Percentiles rank a stretch among this genome's conserved stretches.
phyloP scores from a whole-genome alignment of 768 basidiomycete genomes.

The Tricholoma sp. region DNA sequence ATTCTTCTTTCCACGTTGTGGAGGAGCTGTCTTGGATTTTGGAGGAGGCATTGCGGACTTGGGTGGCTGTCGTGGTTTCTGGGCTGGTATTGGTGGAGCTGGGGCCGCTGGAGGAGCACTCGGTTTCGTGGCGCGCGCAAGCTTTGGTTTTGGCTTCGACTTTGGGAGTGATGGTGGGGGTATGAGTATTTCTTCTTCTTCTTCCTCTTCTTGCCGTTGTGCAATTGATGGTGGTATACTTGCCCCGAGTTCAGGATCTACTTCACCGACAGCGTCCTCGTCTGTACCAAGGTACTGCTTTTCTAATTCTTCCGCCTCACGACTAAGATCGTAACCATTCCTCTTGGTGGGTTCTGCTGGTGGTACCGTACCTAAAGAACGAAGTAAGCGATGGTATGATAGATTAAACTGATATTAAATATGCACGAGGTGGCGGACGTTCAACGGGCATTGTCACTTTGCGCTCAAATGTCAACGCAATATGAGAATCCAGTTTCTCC shows the following conservation, averaged over 20 bases:
- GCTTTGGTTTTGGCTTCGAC: slow-evolving; percentile 30
- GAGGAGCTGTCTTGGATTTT: slow-evolving; percentile 7
- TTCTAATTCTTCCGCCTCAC: slow-evolving; percentile 21
- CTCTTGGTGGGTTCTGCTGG: slow-evolving; percentile 10
- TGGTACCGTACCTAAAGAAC: slow-evolving; percentile 17
- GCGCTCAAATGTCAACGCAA: slow-evolving; percentile 49
- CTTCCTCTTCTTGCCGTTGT: slow-evolving; percentile 29
- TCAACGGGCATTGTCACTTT: slow-evolving; percentile 28
- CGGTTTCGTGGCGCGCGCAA: slow-evolving; percentile 24
- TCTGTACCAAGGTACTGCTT: slow-evolving; percentile 21
- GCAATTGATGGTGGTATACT: slow-evolving; percentile 26
- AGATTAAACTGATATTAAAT: slow-evolving; percentile 2
- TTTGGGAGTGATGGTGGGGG: slow-evolving; percentile 27
- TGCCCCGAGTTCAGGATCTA: slow-evolving; percentile 42
- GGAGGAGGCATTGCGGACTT: slow-evolving; percentile 1
- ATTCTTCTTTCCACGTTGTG: slow-evolving; percentile 14
- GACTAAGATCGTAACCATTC: background rate
- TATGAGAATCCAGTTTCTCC: slow-evolving; percentile 68
- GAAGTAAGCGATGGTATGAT: slow-evolving; percentile 2
- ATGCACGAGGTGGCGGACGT: slow-evolving; percentile 30
- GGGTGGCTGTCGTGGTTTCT: slow-evolving; percentile 4
- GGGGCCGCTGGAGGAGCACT: slow-evolving; percentile 13
- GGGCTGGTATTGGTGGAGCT: slow-evolving; percentile 1
- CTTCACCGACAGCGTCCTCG: slow-evolving; percentile 28
- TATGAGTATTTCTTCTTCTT: slow-evolving; percentile 27